Base-by-base conservation (phyloP, 176 grass and related monocot species). In the Calamus simplicifolius region DNA sequence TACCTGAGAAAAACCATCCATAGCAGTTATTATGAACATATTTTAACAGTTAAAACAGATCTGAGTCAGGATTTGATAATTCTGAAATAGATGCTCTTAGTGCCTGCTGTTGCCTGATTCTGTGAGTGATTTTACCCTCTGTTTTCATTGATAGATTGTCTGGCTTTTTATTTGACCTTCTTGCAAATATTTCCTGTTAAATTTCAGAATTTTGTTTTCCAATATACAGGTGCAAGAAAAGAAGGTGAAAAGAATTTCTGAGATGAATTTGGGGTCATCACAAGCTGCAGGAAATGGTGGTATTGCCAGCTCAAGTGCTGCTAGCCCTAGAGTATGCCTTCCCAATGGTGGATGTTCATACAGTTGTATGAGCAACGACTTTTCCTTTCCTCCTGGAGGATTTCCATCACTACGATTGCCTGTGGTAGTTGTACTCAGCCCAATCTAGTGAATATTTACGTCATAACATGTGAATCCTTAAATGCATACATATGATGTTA, bases 151-250 rank as follows among this genome's bases (percentile, higher is more conserved):
- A 43, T 43, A 12, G 35, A 10, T 13, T 43, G 35, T 43, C 35
- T 43, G 35, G 35, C 35, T 3, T 43, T 43, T 43, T 2, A 10
- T 43, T 13, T 43, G 35, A 43, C 35, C 35, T 43, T 43, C 35
- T 43, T 43, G 3, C 35, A 43, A 43, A 43, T 43, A 43, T 43
- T 43, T 8, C 35, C 8, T 43, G 35, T 43, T 43, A 43, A 43
- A 43, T 43, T 43, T 43, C 10, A 12, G 12, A 43, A 43, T 18
- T 61, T 66, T 72, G 38, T 31, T 72, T 23, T 43, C 14, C 52
- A 29, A 69, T 62, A 16, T 77, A 31, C 73, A 98, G 94, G 94
- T 93, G 57, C 94, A 93, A 85, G 94, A 98, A 79, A 98, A 93
- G 73, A 98, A 98, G 73, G 67, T 98, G 23, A 98, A 98, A 62